These are phyloP conservation scores for Pyricularia sp. DNA, from an alignment of 2,329 filamentous ascomycete species.

Conservation along the genomic window DNA sequence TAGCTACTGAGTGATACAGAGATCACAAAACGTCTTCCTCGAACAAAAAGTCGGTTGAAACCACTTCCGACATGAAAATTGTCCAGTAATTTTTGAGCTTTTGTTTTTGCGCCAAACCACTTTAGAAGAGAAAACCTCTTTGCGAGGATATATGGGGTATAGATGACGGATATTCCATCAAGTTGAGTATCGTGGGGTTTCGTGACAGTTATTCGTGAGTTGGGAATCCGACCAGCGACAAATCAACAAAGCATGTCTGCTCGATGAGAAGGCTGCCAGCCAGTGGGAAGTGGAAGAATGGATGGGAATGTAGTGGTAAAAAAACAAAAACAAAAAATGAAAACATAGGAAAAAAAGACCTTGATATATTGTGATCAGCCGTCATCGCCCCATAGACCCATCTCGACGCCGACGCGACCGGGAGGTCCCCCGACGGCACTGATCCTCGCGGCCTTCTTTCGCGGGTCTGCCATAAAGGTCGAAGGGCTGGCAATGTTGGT, in stretches of 20 bases:
- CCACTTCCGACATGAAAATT: not conserved
- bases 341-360: no score
- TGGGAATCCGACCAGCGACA: no score
- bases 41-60: not conserved
- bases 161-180: not conserved
- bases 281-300: not conserved
- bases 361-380: conserved; percentile 8
- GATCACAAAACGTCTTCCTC: not conserved
- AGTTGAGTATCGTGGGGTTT: not conserved
- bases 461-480: conserved; percentile 14
- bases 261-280: no score
- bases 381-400: conserved; percentile 18
- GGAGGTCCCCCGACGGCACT: conserved; percentile 21
- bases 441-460: conserved; percentile 24
- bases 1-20: not conserved
- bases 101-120: not conserved
- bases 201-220: no score
- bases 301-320: no score
- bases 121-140: not conserved
- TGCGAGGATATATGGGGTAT: not conserved
- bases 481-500: conserved; percentile 7
- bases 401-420: conserved; percentile 13
- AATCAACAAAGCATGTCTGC: no score
- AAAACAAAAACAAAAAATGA: no score
- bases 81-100: not conserved